phyloP scores from a whole-genome alignment of 805 yeast genomes.

The Cephaloascus fragrans region DNA sequence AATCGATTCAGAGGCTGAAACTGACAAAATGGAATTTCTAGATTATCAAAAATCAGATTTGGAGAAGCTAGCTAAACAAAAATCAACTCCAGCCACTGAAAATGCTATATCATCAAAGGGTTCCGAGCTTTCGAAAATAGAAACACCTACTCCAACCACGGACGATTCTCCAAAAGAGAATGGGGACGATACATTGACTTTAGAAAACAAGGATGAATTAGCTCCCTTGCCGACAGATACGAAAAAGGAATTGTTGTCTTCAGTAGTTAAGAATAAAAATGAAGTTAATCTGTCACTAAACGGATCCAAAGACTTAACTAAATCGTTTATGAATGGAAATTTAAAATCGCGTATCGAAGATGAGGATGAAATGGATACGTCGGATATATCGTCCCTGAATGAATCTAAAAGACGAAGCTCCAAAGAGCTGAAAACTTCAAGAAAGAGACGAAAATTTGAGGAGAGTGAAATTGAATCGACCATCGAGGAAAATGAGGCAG shows the following conservation, averaged over 20 bases:
- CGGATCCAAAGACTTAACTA: not conserved
- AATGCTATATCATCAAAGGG: not conserved
- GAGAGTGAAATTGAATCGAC: constrained; percentile 1
- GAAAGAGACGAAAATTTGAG: not conserved
- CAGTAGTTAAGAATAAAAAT: not conserved
- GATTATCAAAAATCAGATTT: constrained; percentile 26
- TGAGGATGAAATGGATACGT: not conserved
- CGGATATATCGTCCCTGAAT: not conserved
- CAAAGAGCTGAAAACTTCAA: not conserved
- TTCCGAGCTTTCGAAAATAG: not conserved
- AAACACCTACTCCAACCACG: constrained; percentile 10
- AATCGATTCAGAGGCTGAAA: constrained; percentile 78
- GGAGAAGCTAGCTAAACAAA: constrained; percentile 28
- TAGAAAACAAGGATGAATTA: not conserved
- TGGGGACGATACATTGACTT: constrained; percentile 4
- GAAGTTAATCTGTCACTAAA: not conserved
- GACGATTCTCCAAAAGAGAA: constrained; percentile 7
- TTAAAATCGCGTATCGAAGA: not conserved
- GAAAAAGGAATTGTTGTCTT: not conserved
- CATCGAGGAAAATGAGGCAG: not conserved
- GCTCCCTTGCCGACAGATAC: not conserved
- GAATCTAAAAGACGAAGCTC: not conserved
- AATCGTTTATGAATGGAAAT: not conserved
- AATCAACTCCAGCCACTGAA: constrained; percentile 7
- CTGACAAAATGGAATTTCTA: constrained; percentile 68